Conservation (phyloP, 768 basidiomycete genomes). For the Chiua virens region DNA sequence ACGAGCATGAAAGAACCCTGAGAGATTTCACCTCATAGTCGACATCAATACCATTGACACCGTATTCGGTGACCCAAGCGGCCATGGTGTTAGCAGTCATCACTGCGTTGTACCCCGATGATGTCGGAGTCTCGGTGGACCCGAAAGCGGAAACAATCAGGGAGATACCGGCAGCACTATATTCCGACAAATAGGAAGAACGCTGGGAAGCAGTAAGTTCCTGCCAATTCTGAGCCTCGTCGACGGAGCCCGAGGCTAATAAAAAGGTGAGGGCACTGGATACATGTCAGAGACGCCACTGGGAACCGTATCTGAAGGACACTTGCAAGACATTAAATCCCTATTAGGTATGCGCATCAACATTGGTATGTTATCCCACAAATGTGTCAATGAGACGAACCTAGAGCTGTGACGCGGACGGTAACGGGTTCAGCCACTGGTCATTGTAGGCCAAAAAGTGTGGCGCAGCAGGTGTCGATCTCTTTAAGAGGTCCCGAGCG, state of each 20-base stretch:
- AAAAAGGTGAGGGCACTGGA: constrained; percentile 43
- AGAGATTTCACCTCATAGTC: constrained; percentile 40
- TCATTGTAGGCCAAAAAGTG: constrained; percentile 47
- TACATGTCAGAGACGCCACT: background rate
- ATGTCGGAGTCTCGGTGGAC: constrained; percentile 42
- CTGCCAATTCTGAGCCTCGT: constrained; percentile 48
- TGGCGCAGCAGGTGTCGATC: constrained; percentile 42
- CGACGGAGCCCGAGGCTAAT: constrained; percentile 39
- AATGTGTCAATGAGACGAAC: constrained; percentile 26
- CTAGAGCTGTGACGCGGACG: constrained; percentile 42
- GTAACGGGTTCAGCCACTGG: constrained; percentile 42
- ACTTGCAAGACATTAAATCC: constrained; percentile 36
- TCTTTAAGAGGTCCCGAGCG: constrained; percentile 23
- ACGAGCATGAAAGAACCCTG: background rate
- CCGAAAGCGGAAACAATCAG: constrained; percentile 59
- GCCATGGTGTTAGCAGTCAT: constrained; percentile 44
- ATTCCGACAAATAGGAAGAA: constrained; percentile 44
- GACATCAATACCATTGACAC: too few species aligned
- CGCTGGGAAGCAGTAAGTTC: constrained; percentile 37
- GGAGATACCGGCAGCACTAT: constrained; percentile 53
- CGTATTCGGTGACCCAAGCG: constrained; percentile 46
- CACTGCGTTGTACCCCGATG: constrained; percentile 39
- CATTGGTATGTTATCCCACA: background rate
- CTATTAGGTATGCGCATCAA: constrained; percentile 7
- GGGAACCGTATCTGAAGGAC: background rate